Percentiles rank a stretch among this genome's conserved stretches.
Evolutionary conservation across 164 flowering plant genomes (phyloP).

Genomic region (Hamamelis virginiana): DNA sequence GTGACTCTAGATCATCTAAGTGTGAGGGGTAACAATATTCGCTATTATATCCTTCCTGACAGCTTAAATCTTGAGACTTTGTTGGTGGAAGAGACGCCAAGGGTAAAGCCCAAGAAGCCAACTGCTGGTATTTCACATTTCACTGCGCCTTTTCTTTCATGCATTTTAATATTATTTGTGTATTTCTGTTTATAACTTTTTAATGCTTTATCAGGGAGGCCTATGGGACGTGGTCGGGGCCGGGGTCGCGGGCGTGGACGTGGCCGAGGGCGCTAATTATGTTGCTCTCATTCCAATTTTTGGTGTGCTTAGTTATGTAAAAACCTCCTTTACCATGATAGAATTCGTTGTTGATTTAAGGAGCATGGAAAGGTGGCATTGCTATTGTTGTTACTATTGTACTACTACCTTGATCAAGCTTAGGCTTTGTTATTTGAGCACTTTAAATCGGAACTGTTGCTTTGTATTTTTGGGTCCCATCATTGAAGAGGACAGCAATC

Average conservation of each 20-base stretch:
- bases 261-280: slow-evolving; percentile 73
- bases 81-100: slow-evolving; percentile 85
- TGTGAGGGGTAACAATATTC: slow-evolving; percentile 87
- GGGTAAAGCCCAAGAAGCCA: slow-evolving; percentile 91
- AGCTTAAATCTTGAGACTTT: slow-evolving; percentile 89
- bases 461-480: neutral
- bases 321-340: slow-evolving; percentile 6
- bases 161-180: neutral
- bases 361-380: neutral
- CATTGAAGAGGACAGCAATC: neutral
- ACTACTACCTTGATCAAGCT: neutral
- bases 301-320: slow-evolving; percentile 13
- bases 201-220: slow-evolving; percentile 44
- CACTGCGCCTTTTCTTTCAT: neutral
- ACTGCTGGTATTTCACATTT: slow-evolving; percentile 56
- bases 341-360: slow-evolving; percentile 1
- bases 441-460: neutral
- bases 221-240: slow-evolving; percentile 88
- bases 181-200: neutral
- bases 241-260: slow-evolving; percentile 95
- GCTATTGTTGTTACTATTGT: neutral
- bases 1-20: slow-evolving; percentile 85
- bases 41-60: slow-evolving; percentile 89
- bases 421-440: neutral
- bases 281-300: slow-evolving; percentile 11